phyloP scores from a whole-genome alignment of 768 basidiomycete genomes.

The Pleurotus cornucopiae region DNA sequence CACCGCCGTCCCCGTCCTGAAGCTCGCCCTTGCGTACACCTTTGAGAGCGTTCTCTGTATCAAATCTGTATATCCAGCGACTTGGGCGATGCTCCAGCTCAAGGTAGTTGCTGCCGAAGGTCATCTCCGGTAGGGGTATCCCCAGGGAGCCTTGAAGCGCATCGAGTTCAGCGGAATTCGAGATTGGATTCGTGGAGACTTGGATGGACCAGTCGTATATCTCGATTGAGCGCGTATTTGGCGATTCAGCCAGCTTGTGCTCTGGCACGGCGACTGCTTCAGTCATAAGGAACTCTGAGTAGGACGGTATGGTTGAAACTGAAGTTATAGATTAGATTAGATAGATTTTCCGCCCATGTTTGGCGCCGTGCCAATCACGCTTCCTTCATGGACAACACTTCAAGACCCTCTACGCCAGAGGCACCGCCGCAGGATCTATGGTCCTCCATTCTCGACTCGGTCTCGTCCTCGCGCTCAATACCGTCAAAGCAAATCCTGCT shows the following conservation, averaged over 20 bases:
- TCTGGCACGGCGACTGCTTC: constrained; percentile 48
- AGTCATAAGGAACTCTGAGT: constrained; percentile 3
- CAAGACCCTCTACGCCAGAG: constrained; percentile 66
- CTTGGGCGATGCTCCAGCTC: constrained; percentile 60
- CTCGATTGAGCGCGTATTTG: constrained; percentile 65
- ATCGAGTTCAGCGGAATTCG: constrained; percentile 73
- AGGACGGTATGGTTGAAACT: background rate
- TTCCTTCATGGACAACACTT: constrained; percentile 32
- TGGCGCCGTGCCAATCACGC: background rate
- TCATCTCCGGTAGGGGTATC: constrained; percentile 94
- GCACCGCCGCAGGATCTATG: constrained; percentile 81
- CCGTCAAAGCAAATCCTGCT: constrained; percentile 86
- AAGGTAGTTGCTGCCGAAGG: constrained; percentile 83
- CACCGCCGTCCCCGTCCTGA: constrained; percentile 79
- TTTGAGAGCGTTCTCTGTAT: constrained; percentile 61
- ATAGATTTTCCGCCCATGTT: background rate
- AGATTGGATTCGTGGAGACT: constrained; percentile 72
- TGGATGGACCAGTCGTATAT: constrained; percentile 68
- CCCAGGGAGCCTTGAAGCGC: constrained; percentile 58
- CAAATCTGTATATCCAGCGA: constrained; percentile 65
- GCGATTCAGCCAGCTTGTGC: constrained; percentile 66
- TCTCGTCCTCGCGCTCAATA: constrained; percentile 75
- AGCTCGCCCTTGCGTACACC: constrained; percentile 75
- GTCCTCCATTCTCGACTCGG: constrained; percentile 88
- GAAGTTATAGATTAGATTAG: background rate